Conservation (phyloP, 2,329 filamentous ascomycete species). For the Alternaria arborescens region DNA sequence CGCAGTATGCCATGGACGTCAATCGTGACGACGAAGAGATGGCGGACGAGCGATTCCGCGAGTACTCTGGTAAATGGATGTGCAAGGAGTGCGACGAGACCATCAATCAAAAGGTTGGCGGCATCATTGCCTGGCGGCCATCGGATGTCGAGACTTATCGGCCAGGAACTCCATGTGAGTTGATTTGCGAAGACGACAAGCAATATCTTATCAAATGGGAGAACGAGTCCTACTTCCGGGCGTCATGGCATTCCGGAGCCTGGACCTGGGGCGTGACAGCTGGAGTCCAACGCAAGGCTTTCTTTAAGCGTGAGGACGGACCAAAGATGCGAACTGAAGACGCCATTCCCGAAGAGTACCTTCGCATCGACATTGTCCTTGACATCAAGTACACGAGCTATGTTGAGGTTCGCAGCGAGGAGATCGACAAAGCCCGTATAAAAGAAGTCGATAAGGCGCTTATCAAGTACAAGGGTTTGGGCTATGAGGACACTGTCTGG, state of each 20-base stretch:
- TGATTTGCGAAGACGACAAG: constrained; percentile 77
- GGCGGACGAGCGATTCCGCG: constrained; percentile 69
- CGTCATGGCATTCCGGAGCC: constrained; percentile 84
- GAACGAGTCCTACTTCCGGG: constrained; percentile 79
- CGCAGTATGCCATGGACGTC: constrained; percentile 54
- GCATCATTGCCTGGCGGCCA: constrained; percentile 90
- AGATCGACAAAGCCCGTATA: constrained; percentile 75
- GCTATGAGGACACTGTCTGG: constrained; percentile 92
- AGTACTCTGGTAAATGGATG: constrained; percentile 78
- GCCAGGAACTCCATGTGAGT: constrained; percentile 61
- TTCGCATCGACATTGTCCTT: constrained; percentile 89
- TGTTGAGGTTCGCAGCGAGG: constrained; percentile 67
- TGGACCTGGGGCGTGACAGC: constrained; percentile 83
- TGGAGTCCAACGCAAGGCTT: constrained; percentile 73
- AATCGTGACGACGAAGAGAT: constrained; percentile 59
- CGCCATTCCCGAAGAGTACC: constrained; percentile 86
- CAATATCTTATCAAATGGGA: constrained; percentile 95
- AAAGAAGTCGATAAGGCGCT: constrained; percentile 75
- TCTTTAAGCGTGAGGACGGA: constrained; percentile 73
- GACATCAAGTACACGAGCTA: constrained; percentile 74
- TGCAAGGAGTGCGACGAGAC: constrained; percentile 79
- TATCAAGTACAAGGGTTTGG: constrained; percentile 91
- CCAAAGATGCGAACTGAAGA: constrained; percentile 77
- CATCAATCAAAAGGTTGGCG: constrained; percentile 70
- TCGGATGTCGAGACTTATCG: constrained; percentile 65